phyloP scores from a whole-genome alignment of 23 red algal species.

The Gracilaria domingensis region DNA sequence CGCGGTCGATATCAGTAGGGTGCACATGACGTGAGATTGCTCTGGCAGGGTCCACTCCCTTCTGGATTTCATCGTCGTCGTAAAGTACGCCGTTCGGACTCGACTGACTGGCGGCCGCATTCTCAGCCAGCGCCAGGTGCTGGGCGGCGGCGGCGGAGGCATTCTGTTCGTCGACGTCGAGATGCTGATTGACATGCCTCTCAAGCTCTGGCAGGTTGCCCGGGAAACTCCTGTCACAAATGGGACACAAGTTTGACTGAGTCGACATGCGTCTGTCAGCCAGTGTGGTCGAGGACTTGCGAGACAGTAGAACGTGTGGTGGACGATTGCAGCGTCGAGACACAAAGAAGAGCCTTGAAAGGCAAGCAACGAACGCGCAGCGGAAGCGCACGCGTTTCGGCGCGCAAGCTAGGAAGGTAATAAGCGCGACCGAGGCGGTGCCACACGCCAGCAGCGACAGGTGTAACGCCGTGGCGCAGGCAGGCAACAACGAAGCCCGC shows the following conservation, averaged over 20 bases:
- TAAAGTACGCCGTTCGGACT: not conserved
- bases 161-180: conserved; percentile 32
- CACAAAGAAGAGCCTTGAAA: not conserved
- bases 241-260: conserved; percentile 22
- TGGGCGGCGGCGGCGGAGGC: conserved; percentile 19
- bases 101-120: not conserved
- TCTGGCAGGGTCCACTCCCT: conserved; percentile 16
- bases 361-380: not conserved
- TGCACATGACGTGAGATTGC: conserved; percentile 13
- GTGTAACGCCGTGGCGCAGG: not conserved
- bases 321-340: not conserved
- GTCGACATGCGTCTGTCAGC: conserved; percentile 5
- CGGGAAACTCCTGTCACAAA: conserved; percentile 24
- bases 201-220: conserved; percentile 24
- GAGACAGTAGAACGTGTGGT: not conserved
- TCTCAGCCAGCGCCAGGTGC: not conserved
- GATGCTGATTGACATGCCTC: conserved; percentile 66
- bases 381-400: not conserved
- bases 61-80: conserved; percentile 33
- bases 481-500: no score
- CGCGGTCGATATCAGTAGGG: not conserved
- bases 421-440: not conserved
- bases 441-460: conserved; percentile 7
- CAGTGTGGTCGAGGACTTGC: not conserved
- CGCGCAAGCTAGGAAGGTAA: not conserved